These are phyloP conservation scores for Solidago caesia DNA, from an alignment of 129 eudicot species.

Conservation along the genomic window DNA sequence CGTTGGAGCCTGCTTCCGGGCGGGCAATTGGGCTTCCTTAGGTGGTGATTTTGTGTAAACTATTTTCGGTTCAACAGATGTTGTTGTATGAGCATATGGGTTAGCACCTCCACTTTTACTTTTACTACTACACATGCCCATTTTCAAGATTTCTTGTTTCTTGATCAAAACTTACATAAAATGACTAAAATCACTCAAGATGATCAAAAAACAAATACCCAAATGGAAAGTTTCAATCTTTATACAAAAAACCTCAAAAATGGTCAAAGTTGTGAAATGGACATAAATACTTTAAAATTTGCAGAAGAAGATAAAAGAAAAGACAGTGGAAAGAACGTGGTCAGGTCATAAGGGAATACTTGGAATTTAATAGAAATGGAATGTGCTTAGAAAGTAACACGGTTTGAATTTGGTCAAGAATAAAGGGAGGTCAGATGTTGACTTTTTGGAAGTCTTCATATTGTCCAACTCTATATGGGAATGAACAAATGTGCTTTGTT, in stretches of 20 bases:
- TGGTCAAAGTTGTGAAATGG: conserved; percentile 11
- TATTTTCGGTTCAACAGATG: conserved; percentile 37
- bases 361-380: conserved; percentile 12
- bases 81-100: conserved; percentile 23
- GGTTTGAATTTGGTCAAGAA: conserved; percentile 33
- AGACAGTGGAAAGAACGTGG: conserved; percentile 38
- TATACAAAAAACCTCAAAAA: background rate
- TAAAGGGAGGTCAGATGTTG: conserved; percentile 22
- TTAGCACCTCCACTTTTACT: conserved; percentile 28
- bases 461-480: conserved; percentile 18
- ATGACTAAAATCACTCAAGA: background rate
- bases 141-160: conserved; percentile 20
- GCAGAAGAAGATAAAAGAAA: conserved; percentile 13
- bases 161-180: conserved; percentile 16
- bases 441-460: conserved; percentile 24
- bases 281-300: background rate
- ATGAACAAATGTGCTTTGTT: conserved; percentile 31
- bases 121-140: conserved; percentile 66
- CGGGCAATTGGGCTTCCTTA: conserved; percentile 41
- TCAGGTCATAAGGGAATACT: conserved; percentile 26
- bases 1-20: conserved; percentile 34
- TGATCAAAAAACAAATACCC: conserved; percentile 4
- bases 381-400: conserved; percentile 35
- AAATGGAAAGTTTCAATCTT: conserved; percentile 2
- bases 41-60: conserved; percentile 54